phyloP scores from a whole-genome alignment of 106 monocot genomes.

The Iris macrosiphon region DNA sequence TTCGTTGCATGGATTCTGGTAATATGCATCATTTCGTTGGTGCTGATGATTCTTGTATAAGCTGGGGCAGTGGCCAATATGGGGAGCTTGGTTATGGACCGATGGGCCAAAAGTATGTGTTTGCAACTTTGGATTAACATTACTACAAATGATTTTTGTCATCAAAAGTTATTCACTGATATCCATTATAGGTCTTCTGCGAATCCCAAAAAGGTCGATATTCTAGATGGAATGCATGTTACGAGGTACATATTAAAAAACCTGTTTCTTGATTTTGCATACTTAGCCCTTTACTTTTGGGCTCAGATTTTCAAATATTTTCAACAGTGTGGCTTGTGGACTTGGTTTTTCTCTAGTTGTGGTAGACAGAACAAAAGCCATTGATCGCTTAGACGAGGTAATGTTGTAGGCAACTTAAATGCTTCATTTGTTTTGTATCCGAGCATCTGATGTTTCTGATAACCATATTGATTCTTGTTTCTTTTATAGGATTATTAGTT shows the following conservation, averaged over 20 bases:
- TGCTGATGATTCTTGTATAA: slow-evolving; percentile 96
- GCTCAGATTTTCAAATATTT: background rate
- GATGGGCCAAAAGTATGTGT: slow-evolving; percentile 69
- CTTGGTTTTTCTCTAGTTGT: slow-evolving; percentile 70
- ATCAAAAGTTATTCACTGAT: too few species aligned
- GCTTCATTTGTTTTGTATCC: background rate
- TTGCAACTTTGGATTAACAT: background rate
- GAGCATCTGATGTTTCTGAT: background rate
- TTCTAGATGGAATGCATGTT: slow-evolving; percentile 86
- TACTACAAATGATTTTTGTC: background rate
- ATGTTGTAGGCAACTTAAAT: too few species aligned
- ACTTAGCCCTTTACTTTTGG: background rate
- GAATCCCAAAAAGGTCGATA: slow-evolving; percentile 92
- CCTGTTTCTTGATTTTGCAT: background rate
- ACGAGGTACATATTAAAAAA: slow-evolving; percentile 35
- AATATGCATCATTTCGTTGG: slow-evolving; percentile 94
- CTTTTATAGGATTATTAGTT: background rate
- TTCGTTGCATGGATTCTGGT: slow-evolving; percentile 97
- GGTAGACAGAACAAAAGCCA: slow-evolving; percentile 63
- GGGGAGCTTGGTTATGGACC: slow-evolving; percentile 98
- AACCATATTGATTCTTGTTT: background rate
- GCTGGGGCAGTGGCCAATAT: slow-evolving; percentile 72
- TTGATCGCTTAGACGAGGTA: slow-evolving; percentile 74
- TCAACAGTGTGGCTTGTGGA: slow-evolving; percentile 86
- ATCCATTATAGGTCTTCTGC: slow-evolving; percentile 64